Conservation (phyloP, 176 grass and related monocot species). For the Phyllostachys edulis region DNA sequence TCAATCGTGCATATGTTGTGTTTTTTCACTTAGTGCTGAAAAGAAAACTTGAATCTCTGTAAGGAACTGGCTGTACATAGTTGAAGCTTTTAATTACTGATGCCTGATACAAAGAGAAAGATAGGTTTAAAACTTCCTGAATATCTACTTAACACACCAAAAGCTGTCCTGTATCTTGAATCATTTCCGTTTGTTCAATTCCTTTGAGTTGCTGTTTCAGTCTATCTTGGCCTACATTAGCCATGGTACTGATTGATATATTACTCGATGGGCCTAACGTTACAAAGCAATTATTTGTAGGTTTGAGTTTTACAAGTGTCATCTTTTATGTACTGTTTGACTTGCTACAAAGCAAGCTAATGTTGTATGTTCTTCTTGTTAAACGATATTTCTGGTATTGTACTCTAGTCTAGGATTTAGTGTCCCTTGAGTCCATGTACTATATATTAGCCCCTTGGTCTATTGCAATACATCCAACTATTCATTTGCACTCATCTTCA, state of each 20-base stretch:
- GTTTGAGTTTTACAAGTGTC: neutral
- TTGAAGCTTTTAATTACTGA: constrained; percentile 5
- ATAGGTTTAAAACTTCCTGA: neutral
- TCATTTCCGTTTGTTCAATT: constrained; percentile 21
- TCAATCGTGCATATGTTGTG: neutral
- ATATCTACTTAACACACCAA: neutral
- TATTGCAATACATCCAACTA: too few species aligned
- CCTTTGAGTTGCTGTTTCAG: neutral
- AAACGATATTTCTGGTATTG: too few species aligned
- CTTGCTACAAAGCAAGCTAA: neutral
- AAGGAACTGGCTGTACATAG: constrained; percentile 2
- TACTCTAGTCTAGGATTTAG: too few species aligned
- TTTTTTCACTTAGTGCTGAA: neutral
- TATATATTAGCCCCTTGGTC: too few species aligned
- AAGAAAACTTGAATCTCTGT: constrained; percentile 2
- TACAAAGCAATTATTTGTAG: neutral
- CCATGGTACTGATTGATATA: neutral
- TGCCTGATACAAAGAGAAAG: constrained; percentile 6
- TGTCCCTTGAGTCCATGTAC: too few species aligned
- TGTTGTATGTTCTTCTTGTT: neutral
- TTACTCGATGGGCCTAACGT: neutral
- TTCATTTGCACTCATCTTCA: too few species aligned
- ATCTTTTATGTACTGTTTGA: neutral
- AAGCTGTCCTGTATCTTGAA: neutral
- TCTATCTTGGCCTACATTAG: constrained; percentile 18